Evolutionary conservation across 208 protist genomes (phyloP).

Genomic region (Borovskyia barvae): DNA sequence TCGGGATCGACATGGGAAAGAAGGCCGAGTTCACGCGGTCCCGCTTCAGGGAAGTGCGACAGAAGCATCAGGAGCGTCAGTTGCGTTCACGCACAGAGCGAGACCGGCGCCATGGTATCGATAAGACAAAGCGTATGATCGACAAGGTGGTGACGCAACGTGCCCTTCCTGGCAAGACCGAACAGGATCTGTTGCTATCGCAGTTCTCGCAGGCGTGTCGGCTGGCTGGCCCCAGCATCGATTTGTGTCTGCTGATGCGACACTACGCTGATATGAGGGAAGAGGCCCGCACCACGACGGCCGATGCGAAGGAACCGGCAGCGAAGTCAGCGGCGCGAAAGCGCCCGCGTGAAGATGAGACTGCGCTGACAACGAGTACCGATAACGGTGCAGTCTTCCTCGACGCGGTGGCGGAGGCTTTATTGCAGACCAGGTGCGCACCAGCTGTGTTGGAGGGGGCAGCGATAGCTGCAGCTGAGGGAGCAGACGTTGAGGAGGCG

Average conservation of each 20-base stretch:
- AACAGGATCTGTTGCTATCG: constrained; percentile 52
- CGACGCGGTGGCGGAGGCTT: constrained; percentile 39
- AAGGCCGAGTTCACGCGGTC: constrained; percentile 56
- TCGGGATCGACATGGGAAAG: constrained; percentile 53
- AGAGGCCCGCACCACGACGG: not conserved
- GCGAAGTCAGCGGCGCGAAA: constrained; percentile 28
- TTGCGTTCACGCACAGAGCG: constrained; percentile 54
- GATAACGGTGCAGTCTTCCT: constrained; percentile 22
- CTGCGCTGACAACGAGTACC: not conserved
- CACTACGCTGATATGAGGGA: constrained; percentile 29
- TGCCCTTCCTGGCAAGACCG: constrained; percentile 34
- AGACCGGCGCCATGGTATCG: constrained; percentile 60
- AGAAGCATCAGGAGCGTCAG: constrained; percentile 49
- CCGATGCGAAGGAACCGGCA: not conserved
- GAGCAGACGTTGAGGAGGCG: constrained; percentile 28
- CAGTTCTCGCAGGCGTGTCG: constrained; percentile 80
- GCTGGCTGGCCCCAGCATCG: constrained; percentile 51
- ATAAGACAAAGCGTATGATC: constrained; percentile 46
- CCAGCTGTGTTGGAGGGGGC: constrained; percentile 35
- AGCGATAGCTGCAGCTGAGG: constrained; percentile 18
- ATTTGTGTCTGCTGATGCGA: constrained; percentile 72
- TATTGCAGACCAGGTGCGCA: constrained; percentile 46
- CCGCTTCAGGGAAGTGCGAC: constrained; percentile 51
- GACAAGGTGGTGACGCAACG: constrained; percentile 44
- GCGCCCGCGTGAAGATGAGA: constrained; percentile 27